A percentile compares a stretch with the other conserved stretches of the same genome.
Evolutionary conservation across 1,284 basidiomycete species (phyloP).

Genomic region (Ceratobasidium sp.): DNA sequence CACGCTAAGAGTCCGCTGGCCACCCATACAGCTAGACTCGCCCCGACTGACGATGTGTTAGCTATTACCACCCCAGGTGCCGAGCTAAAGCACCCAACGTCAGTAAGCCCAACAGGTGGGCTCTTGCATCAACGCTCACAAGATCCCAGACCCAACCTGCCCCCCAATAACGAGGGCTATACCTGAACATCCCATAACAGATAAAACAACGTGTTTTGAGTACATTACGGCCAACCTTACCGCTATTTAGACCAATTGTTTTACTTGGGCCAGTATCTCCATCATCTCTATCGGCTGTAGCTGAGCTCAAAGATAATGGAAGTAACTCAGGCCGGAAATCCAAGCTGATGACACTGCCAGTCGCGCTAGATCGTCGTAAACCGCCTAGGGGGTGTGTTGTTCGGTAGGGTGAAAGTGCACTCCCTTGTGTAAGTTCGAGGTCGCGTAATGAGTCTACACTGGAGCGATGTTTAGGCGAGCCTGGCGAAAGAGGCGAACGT

Average conservation of each 20-base stretch:
- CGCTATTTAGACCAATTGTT: conserved; percentile 77
- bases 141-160: conserved; percentile 93
- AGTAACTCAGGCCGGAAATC: conserved; percentile 79
- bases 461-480: conserved; percentile 54
- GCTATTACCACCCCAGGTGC: conserved; percentile 90
- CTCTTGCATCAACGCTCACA: conserved; percentile 57
- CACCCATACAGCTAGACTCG: conserved; percentile 82
- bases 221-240: conserved; percentile 53
- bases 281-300: conserved; percentile 61
- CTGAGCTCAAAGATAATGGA: conserved; percentile 75
- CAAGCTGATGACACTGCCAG: conserved; percentile 59
- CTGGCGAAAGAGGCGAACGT: conserved; percentile 45
- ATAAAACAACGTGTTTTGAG: conserved; percentile 18
- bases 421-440: conserved; percentile 72
- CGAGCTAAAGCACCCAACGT: conserved; percentile 58
- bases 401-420: conserved; percentile 43
- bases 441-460: conserved; percentile 76
- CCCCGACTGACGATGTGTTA: conserved; percentile 84
- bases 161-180: conserved; percentile 82
- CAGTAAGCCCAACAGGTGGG: conserved; percentile 3
- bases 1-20: conserved; percentile 82
- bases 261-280: conserved; percentile 63
- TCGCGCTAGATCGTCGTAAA: conserved; percentile 50
- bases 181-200: conserved; percentile 54
- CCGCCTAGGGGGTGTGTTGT: conserved; percentile 28